phyloP scores from a whole-genome alignment of 2,329 filamentous ascomycete species.

The Nothophoma quercina region DNA sequence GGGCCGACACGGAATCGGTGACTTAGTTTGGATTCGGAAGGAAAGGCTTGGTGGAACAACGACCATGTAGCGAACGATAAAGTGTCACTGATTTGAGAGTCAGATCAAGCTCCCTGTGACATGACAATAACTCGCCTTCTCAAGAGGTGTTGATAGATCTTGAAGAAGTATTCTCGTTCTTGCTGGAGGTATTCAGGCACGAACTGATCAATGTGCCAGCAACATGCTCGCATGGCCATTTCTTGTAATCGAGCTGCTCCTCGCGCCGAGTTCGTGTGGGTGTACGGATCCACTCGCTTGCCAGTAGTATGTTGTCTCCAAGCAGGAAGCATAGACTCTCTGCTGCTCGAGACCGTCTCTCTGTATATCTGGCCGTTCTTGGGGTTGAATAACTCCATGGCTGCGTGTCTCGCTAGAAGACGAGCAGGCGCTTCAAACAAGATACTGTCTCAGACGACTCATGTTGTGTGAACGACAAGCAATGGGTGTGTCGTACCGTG shows the following conservation, averaged over 20 bases:
- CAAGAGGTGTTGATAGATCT: constrained; percentile 1
- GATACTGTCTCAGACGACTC: no score
- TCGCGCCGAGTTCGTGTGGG: not conserved
- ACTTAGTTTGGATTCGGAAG: not conserved
- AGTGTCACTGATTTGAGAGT: not conserved
- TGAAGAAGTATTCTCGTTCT: not conserved
- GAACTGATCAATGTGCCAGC: not conserved
- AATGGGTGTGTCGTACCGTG: no score
- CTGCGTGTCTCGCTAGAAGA: not conserved
- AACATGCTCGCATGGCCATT: constrained; percentile 5
- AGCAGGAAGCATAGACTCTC: not conserved
- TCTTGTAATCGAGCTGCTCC: not conserved
- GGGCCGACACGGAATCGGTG: not conserved
- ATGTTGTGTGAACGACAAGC: no score
- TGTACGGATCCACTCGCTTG: not conserved
- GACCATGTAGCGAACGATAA: constrained; percentile 5
- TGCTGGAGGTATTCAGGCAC: constrained; percentile 3
- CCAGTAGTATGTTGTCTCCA: not conserved
- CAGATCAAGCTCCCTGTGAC: not conserved
- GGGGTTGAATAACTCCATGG: constrained; percentile 3
- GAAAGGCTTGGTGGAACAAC: constrained; percentile 2
- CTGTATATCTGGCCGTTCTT: constrained; percentile 9
- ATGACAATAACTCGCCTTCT: not conserved
- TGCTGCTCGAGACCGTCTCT: not conserved
- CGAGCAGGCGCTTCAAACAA: not conserved